A percentile compares a stretch with the other conserved stretches of the same genome.
Evolutionary conservation across 2,329 filamentous ascomycete genomes (phyloP).

Genomic region (Fusarium torreyae): DNA sequence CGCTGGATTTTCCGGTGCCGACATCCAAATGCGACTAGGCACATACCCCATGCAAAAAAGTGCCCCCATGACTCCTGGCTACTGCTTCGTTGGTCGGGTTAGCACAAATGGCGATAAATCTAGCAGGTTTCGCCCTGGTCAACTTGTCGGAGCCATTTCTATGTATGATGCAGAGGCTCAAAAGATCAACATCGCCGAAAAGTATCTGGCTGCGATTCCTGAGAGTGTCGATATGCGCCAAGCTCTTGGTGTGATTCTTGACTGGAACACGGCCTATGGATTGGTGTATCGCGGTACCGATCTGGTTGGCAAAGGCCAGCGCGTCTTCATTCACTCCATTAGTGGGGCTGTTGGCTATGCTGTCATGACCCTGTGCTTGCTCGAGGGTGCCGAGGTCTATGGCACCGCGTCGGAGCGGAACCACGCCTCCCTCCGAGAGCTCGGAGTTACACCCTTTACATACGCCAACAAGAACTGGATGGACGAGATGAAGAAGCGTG

Average conservation of each 20-base stretch:
- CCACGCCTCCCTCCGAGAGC: conserved; percentile 56
- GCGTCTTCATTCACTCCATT: conserved; percentile 66
- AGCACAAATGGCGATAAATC: conserved; percentile 56
- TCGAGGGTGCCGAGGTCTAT: conserved; percentile 63
- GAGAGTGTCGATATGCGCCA: conserved; percentile 58
- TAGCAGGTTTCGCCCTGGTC: conserved; percentile 52
- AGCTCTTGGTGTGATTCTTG: conserved; percentile 59
- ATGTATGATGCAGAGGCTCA: conserved; percentile 62
- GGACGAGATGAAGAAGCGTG: conserved; percentile 59
- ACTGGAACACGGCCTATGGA: conserved; percentile 62
- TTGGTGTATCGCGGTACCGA: conserved; percentile 57
- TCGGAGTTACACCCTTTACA: conserved; percentile 61
- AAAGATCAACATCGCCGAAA: conserved; percentile 62
- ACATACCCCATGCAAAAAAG: conserved; percentile 62
- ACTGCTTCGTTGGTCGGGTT: conserved; percentile 63
- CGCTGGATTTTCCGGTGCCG: conserved; percentile 63
- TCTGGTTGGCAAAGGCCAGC: conserved; percentile 58
- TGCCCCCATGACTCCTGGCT: conserved; percentile 65
- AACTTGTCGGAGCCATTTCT: conserved; percentile 56
- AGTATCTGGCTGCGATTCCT: conserved; percentile 61
- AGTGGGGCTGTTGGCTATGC: conserved; percentile 66
- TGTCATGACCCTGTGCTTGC: conserved; percentile 58
- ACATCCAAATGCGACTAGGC: conserved; percentile 66
- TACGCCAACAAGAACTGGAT: conserved; percentile 68
- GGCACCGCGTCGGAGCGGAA: conserved; percentile 65